Conservation (phyloP, 495 filamentous ascomycete species). For the Geoglossum glabrum region DNA sequence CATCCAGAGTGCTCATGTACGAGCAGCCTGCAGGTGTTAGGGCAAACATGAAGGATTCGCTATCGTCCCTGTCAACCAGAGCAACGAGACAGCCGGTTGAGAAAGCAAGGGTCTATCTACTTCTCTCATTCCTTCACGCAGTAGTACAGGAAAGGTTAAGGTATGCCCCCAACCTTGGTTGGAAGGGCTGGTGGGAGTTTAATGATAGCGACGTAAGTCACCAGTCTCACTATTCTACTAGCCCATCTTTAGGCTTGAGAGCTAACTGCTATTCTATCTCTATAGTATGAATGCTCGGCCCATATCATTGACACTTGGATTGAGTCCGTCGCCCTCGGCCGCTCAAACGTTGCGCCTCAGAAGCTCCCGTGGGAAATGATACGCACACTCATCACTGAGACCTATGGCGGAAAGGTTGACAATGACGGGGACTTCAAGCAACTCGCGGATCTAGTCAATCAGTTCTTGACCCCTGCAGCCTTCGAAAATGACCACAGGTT, state of each 20-base stretch:
- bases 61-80: conserved; percentile 61
- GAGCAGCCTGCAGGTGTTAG: conserved; percentile 92
- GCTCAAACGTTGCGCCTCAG: conserved; percentile 77
- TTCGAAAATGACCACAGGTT: conserved; percentile 85
- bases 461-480: conserved; percentile 61
- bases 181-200: conserved; percentile 99
- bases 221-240: neutral
- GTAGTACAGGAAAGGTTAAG: conserved; percentile 90
- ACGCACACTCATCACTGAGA: conserved; percentile 74
- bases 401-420: conserved; percentile 96
- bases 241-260: neutral
- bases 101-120: conserved; percentile 71
- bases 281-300: conserved; percentile 86
- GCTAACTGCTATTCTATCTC: conserved; percentile 15
- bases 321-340: conserved; percentile 54
- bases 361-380: conserved; percentile 98
- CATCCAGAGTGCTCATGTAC: conserved; percentile 89
- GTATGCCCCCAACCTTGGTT: conserved; percentile 85
- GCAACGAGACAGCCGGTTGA: conserved; percentile 72
- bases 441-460: conserved; percentile 49
- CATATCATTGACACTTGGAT: conserved; percentile 95
- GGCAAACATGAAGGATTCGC: conserved; percentile 96
- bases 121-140: conserved; percentile 87
- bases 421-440: conserved; percentile 67
- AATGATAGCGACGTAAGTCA: conserved; percentile 93